A percentile compares a stretch with the other conserved stretches of the same genome.
Conservation (phyloP, 2,329 filamentous ascomycete species). For the Malbranchea zuffiana region DNA sequence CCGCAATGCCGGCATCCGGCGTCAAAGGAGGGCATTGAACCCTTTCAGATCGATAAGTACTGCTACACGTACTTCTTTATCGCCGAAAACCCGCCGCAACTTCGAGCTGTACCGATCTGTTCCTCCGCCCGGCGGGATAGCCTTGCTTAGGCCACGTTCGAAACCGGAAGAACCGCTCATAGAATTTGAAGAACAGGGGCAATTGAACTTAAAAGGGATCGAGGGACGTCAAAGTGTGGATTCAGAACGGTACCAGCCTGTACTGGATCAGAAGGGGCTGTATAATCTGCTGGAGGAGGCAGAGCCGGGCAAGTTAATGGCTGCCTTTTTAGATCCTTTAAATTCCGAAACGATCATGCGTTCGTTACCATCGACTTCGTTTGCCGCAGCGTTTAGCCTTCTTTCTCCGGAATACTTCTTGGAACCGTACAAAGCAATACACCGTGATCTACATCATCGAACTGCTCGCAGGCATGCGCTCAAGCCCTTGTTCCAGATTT, state of each 20-base stretch:
- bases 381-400: constrained; percentile 53
- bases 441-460: constrained; percentile 41
- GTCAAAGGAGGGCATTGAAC: constrained; percentile 2
- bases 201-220: not conserved
- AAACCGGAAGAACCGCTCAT: constrained; percentile 2
- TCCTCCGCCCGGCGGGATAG: not conserved
- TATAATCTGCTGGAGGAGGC: constrained; percentile 21
- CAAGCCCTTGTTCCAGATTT: constrained; percentile 28
- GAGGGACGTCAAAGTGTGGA: not conserved
- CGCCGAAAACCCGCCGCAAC: constrained; percentile 3
- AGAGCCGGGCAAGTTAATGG: constrained; percentile 33
- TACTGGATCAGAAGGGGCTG: not conserved
- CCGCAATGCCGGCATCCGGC: constrained; percentile 5
- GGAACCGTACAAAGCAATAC: constrained; percentile 36
- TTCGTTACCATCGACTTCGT: constrained; percentile 43
- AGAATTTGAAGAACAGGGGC: not conserved
- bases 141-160: not conserved
- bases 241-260: not conserved
- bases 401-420: constrained; percentile 49
- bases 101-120: constrained; percentile 5
- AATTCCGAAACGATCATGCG: constrained; percentile 21
- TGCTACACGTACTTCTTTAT: constrained; percentile 3
- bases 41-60: constrained; percentile 5
- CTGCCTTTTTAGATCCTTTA: constrained; percentile 25
- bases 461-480: constrained; percentile 35